Evolutionary conservation across 768 basidiomycete genomes (phyloP).

Genomic region (Tephrocybe rancida): DNA sequence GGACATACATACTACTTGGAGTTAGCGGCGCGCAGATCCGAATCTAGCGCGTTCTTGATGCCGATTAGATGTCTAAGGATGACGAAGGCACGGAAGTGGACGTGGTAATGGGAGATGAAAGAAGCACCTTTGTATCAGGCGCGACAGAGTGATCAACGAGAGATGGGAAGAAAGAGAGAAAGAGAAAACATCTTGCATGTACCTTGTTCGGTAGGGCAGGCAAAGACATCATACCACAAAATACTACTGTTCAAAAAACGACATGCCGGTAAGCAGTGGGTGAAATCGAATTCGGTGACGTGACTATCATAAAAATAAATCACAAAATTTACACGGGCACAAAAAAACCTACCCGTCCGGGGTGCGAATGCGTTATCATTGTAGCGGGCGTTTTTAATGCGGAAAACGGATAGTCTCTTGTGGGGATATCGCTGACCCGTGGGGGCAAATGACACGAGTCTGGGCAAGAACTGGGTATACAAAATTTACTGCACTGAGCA

Average conservation of each 20-base stretch:
- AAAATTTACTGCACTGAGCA: no score
- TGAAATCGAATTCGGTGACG: no score
- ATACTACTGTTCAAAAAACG: no score
- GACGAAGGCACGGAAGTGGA: background rate
- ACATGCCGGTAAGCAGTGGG: no score
- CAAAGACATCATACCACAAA: no score
- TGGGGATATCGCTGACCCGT: background rate
- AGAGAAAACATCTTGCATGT: no score
- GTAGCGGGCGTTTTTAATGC: background rate
- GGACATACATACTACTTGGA: no score
- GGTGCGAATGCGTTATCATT: background rate
- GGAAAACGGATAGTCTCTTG: background rate
- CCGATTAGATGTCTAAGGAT: slow-evolving; percentile 8
- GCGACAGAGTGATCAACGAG: background rate
- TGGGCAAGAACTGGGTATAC: no score
- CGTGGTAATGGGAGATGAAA: slow-evolving; percentile 1
- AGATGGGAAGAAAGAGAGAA: background rate
- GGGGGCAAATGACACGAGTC: background rate
- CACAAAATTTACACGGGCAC: no score
- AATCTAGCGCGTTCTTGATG: slow-evolving; percentile 6
- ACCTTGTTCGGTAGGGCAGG: no score
- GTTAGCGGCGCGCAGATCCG: background rate
- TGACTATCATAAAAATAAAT: no score
- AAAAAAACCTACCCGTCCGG: no score
- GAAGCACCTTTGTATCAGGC: background rate